phyloP scores from a whole-genome alignment of 768 basidiomycete genomes.

The Phaeolepiota aurea region DNA sequence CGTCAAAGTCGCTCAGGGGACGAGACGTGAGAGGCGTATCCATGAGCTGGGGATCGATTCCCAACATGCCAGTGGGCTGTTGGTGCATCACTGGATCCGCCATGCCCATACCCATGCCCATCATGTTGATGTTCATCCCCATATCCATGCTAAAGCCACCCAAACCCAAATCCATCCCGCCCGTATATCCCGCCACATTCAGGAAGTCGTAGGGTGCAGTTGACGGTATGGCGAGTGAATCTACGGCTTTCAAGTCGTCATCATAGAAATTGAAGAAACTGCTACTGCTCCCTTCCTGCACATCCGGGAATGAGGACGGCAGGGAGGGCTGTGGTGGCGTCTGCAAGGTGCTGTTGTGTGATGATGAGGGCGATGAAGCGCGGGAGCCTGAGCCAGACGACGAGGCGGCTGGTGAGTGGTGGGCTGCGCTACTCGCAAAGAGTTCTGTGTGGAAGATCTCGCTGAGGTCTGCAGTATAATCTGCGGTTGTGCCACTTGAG shows the following conservation, averaged over 20 bases:
- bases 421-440: too few species aligned
- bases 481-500: too few species aligned
- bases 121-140: slow-evolving; percentile 12
- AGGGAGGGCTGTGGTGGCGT: slow-evolving; percentile 36
- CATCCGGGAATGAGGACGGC: slow-evolving; percentile 26
- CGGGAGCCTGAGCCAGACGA: slow-evolving; percentile 23
- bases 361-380: slow-evolving; percentile 36
- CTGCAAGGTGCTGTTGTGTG: slow-evolving; percentile 26
- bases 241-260: slow-evolving; percentile 34
- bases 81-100: slow-evolving; percentile 9
- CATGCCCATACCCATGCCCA: slow-evolving; percentile 8
- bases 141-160: slow-evolving; percentile 11
- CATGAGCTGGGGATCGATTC: slow-evolving; percentile 74
- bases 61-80: slow-evolving; percentile 12
- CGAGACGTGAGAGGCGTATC: slow-evolving; percentile 42
- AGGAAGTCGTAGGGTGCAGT: slow-evolving; percentile 9
- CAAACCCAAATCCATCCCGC: slow-evolving; percentile 1
- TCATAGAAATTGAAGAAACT: slow-evolving; percentile 37
- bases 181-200: background rate
- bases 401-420: slow-evolving; percentile 32
- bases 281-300: slow-evolving; percentile 17
- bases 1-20: slow-evolving; percentile 22
- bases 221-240: too few species aligned
- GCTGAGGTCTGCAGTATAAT: slow-evolving; percentile 32
- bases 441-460: slow-evolving; percentile 66